Percentiles rank a stretch among this genome's conserved stretches.
Conservation (phyloP, 2,329 filamentous ascomycete species). For the Pyricularia pennisetigena region DNA sequence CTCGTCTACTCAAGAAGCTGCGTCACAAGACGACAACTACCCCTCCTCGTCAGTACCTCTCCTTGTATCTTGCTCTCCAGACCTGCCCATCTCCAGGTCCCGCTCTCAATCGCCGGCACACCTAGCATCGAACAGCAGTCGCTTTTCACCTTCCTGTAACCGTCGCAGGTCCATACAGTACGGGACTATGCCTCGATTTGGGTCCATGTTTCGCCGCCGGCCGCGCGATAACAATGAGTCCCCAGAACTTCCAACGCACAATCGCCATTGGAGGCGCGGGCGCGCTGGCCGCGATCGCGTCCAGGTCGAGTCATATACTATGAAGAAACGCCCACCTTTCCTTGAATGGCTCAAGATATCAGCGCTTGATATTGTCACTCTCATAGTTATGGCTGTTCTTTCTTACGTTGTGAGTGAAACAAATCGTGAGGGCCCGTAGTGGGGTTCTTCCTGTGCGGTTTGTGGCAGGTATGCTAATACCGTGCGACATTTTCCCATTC, state of each 20-base stretch:
- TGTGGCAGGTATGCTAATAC: background rate
- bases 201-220: constrained; percentile 1
- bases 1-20: background rate
- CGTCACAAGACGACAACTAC: background rate
- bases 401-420: constrained; percentile 50
- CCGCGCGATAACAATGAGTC: background rate
- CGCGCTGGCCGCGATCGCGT: background rate
- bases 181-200: background rate
- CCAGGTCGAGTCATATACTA: background rate
- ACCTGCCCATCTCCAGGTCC: background rate
- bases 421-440: background rate
- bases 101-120: background rate
- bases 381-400: constrained; percentile 54
- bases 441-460: too few species aligned
- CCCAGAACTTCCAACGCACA: background rate
- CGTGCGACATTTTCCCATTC: background rate
- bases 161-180: background rate
- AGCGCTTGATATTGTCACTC: constrained; percentile 58
- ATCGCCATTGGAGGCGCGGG: background rate
- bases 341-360: constrained; percentile 61
- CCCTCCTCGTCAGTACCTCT: background rate
- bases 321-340: constrained; percentile 25
- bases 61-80: background rate
- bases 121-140: background rate
- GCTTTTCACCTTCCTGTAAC: background rate